These are phyloP conservation scores for Cercospora citrullina DNA, from an alignment of 2,329 filamentous ascomycete genomes.

Conservation along the genomic window DNA sequence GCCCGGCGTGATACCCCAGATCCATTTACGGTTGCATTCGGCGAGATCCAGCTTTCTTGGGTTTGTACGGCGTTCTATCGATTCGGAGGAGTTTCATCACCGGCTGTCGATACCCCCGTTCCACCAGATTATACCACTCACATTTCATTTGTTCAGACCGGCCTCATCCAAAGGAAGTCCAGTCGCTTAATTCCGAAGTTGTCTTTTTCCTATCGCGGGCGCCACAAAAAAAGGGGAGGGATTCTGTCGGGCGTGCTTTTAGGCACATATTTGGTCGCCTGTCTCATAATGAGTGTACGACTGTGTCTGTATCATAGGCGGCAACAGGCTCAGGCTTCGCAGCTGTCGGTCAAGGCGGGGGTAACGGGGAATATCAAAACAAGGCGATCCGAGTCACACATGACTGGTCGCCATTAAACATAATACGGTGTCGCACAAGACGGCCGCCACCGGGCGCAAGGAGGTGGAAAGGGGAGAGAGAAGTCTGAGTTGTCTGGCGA, in stretches of 20 bases:
- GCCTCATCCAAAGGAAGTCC: conserved; percentile 17
- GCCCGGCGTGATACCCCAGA: conserved; percentile 32
- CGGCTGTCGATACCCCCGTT: conserved; percentile 21
- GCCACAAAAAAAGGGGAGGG: conserved; percentile 16
- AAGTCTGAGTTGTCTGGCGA: background rate
- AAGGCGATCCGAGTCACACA: conserved; percentile 1
- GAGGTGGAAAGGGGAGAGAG: background rate
- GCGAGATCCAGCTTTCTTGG: conserved; percentile 20
- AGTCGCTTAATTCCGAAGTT: conserved; percentile 21
- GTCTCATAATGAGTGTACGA: conserved; percentile 24
- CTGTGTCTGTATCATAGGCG: conserved; percentile 24
- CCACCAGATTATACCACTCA: conserved; percentile 20
- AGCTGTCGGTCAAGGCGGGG: conserved; percentile 2
- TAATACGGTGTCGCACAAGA: background rate
- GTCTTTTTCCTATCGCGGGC: conserved; percentile 12
- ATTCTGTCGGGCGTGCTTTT: conserved; percentile 6
- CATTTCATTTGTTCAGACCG: conserved; percentile 26
- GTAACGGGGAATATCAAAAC: background rate
- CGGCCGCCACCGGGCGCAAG: background rate
- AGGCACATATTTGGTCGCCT: conserved; percentile 11
- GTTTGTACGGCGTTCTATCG: conserved; percentile 21
- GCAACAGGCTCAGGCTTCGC: conserved; percentile 15
- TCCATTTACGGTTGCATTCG: conserved; percentile 27
- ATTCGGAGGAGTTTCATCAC: conserved; percentile 16
- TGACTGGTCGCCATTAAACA: conserved; percentile 2